Percentiles rank a stretch among this genome's conserved stretches.
phyloP scores from a whole-genome alignment of 2,329 filamentous ascomycete species.

The Paecilomyces formosus region DNA sequence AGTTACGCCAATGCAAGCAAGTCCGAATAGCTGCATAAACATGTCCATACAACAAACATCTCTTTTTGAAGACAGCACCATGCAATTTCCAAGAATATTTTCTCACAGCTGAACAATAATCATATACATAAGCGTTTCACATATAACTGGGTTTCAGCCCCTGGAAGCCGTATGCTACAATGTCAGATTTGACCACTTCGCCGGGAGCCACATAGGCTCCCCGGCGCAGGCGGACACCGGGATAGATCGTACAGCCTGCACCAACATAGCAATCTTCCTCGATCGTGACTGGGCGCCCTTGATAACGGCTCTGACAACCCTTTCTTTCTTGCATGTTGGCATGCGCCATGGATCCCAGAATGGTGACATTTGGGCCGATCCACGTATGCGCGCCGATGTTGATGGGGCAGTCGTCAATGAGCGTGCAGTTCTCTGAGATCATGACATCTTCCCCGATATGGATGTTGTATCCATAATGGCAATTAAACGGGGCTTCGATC shows the following conservation, averaged over 20 bases:
- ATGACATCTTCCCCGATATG: constrained; percentile 76
- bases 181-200: constrained; percentile 36
- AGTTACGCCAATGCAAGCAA: background rate
- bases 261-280: constrained; percentile 65
- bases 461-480: constrained; percentile 95
- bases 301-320: constrained; percentile 64
- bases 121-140: constrained; percentile 14
- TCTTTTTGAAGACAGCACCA: background rate
- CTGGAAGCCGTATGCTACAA: constrained; percentile 35
- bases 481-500: constrained; percentile 82
- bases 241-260: constrained; percentile 52
- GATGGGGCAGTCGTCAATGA: constrained; percentile 80
- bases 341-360: constrained; percentile 68
- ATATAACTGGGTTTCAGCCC: constrained; percentile 35
- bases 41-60: background rate
- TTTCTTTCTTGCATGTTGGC: constrained; percentile 66
- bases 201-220: constrained; percentile 39
- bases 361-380: constrained; percentile 78
- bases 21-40: background rate
- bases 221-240: constrained; percentile 35
- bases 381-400: constrained; percentile 63
- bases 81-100: background rate
- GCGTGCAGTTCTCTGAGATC: constrained; percentile 74
- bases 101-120: background rate
- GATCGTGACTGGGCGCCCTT: constrained; percentile 66